Evolutionary conservation across 768 basidiomycete species (phyloP).

Genomic region (Naganishia kalamii): DNA sequence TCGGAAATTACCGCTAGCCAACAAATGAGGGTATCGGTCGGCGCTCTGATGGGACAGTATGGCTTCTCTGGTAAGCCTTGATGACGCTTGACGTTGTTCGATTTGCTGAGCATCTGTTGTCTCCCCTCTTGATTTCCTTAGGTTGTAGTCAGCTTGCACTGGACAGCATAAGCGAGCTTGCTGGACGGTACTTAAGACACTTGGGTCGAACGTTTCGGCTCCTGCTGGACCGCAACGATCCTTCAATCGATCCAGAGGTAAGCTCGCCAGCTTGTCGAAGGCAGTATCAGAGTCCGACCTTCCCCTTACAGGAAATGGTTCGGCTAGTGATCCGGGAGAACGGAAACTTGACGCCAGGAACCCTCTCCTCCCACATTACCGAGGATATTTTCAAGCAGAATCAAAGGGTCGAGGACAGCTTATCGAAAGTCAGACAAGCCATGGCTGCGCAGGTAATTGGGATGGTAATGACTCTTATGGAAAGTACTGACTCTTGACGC

Average conservation of each 20-base stretch:
- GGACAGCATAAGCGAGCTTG: slow-evolving; percentile 68
- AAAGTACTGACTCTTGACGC: slow-evolving; percentile 40
- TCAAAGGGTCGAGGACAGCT: slow-evolving; percentile 64
- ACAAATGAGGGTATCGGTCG: slow-evolving; percentile 32
- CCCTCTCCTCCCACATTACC: slow-evolving; percentile 77
- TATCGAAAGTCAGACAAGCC: slow-evolving; percentile 76
- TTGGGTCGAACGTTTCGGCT: slow-evolving; percentile 80
- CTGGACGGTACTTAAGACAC: slow-evolving; percentile 73
- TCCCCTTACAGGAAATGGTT: slow-evolving; percentile 70
- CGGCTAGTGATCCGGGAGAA: slow-evolving; percentile 61
- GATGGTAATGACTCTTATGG: slow-evolving; percentile 30
- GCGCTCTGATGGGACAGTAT: slow-evolving; percentile 65
- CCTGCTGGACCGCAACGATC: slow-evolving; percentile 70
- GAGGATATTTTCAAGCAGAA: slow-evolving; percentile 85
- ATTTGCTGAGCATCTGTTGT: too few species aligned
- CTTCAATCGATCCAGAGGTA: slow-evolving; percentile 79
- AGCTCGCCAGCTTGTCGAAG: slow-evolving; percentile 27
- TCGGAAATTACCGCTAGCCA: slow-evolving; percentile 29
- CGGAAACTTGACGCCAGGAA: slow-evolving; percentile 67
- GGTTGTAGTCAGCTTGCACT: slow-evolving; percentile 67
- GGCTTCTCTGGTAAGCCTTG: slow-evolving; percentile 76
- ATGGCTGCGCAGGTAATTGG: slow-evolving; percentile 69
- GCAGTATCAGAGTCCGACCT: not conserved
- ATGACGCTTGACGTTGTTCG: not conserved
- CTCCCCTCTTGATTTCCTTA: too few species aligned